A percentile compares a stretch with the other conserved stretches of the same genome.
phyloP scores from a whole-genome alignment of 148 eudicot species.

The Rhododendron vialii region DNA sequence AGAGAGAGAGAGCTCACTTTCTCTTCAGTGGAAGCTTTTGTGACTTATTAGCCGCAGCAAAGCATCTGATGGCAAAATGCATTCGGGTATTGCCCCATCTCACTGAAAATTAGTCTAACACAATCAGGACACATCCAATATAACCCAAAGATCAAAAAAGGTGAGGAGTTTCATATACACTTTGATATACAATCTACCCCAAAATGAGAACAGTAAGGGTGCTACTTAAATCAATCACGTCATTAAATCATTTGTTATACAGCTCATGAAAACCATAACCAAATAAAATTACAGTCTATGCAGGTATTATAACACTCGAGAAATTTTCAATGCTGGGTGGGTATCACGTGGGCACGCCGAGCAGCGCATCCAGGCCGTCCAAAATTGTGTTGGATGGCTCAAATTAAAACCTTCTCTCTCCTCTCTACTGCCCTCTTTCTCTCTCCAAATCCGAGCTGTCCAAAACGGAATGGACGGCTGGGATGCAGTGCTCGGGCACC shows the following conservation, averaged over 20 bases:
- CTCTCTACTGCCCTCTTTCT: no score
- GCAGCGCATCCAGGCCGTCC: no score
- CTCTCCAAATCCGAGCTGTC: no score
- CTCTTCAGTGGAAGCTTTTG: constrained; percentile 44
- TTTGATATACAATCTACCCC: background rate
- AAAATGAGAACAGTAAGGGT: background rate
- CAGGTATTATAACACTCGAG: no score
- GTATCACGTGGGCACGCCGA: no score
- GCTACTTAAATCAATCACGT: background rate
- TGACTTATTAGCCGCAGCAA: constrained; percentile 44
- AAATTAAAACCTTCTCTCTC: no score
- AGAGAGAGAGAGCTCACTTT: constrained; percentile 49
- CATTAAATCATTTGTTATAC: background rate
- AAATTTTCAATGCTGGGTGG: no score
- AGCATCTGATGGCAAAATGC: constrained; percentile 45
- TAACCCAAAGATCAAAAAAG: background rate
- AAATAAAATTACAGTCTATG: background rate
- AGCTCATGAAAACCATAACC: background rate
- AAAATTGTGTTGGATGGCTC: no score
- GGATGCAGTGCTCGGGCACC: no score
- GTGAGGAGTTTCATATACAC: background rate
- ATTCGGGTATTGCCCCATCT: constrained; percentile 31
- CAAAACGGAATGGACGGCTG: no score
- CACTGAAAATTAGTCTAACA: constrained; percentile 28
- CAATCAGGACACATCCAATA: constrained; percentile 12